Percentiles rank a stretch among this genome's conserved stretches.
phyloP scores from a whole-genome alignment of 331 rosid genomes.

The Quercus phellos region DNA sequence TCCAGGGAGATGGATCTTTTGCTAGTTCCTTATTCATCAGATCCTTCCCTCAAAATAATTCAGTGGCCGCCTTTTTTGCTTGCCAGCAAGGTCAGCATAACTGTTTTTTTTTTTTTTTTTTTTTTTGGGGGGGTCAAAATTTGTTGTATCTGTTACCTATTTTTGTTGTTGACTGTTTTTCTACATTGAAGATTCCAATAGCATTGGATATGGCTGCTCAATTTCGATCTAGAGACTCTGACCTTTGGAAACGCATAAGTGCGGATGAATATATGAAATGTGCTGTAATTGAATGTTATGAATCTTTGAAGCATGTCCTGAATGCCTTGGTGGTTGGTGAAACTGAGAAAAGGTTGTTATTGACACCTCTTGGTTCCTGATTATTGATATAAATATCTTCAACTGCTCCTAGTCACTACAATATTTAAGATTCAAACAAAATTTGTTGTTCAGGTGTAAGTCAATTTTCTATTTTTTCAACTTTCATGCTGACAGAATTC shows the following conservation, averaged over 20 bases:
- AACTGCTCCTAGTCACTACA: neutral
- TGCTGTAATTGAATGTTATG: conserved; percentile 96
- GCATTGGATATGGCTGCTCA: conserved; percentile 98
- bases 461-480: conserved; percentile 1
- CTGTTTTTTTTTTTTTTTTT: conserved; percentile 5
- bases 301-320: conserved; percentile 71
- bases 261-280: conserved; percentile 94
- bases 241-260: conserved; percentile 95
- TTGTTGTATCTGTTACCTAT: conserved; percentile 9
- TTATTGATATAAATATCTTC: neutral
- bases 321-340: conserved; percentile 73
- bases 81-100: conserved; percentile 80
- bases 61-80: conserved; percentile 99
- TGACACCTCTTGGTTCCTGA: conserved; percentile 16
- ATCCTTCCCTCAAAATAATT: conserved; percentile 75
- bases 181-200: conserved; percentile 69
- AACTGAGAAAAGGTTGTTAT: conserved; percentile 72
- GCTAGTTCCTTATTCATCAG: conserved; percentile 93
- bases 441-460: neutral
- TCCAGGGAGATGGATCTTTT: conserved; percentile 96
- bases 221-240: conserved; percentile 72
- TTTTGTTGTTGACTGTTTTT: conserved; percentile 25
- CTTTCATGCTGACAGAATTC: conserved; percentile 2
- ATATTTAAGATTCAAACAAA: neutral
- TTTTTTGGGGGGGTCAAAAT: neutral